Conservation (phyloP, 352 stramenopile genomes). For the Globisporangium lucens region DNA sequence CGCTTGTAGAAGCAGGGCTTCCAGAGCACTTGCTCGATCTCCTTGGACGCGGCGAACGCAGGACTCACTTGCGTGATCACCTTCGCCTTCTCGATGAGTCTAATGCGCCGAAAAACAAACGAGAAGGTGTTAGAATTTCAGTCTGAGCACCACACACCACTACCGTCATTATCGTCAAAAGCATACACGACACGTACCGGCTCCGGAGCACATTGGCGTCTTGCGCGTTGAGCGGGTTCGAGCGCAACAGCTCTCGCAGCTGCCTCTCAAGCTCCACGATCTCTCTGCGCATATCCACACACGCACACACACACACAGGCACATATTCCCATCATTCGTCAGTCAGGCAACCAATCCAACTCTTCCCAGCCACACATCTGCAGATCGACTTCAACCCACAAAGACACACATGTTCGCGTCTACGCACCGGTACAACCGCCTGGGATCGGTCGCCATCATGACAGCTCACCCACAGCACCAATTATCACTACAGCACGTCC, state of each 20-base stretch:
- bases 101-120: conserved; percentile 5
- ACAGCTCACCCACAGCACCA: not conserved
- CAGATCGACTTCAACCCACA: conserved; percentile 9
- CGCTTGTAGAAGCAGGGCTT: conserved; percentile 91
- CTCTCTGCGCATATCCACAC: conserved; percentile 34
- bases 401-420: not conserved
- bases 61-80: conserved; percentile 41
- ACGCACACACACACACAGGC: not conserved
- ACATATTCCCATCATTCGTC: not conserved
- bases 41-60: conserved; percentile 54
- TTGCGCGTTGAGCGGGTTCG: conserved; percentile 57
- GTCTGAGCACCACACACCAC: not conserved
- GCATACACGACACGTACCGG: conserved; percentile 15
- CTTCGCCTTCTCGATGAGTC: conserved; percentile 52
- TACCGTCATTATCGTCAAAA: not conserved
- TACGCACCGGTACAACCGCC: conserved; percentile 36
- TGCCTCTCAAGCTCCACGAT: conserved; percentile 71
- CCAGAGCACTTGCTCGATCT: conserved; percentile 84
- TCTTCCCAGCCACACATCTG: conserved; percentile 7
- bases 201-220: conserved; percentile 58
- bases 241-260: conserved; percentile 62
- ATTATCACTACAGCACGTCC: not conserved
- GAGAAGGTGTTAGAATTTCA: not conserved
- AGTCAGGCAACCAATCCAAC: not conserved
- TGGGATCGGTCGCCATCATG: conserved; percentile 24